phyloP scores from a whole-genome alignment of 2,329 filamentous ascomycete species.

The Cladosporium cucumerinum region DNA sequence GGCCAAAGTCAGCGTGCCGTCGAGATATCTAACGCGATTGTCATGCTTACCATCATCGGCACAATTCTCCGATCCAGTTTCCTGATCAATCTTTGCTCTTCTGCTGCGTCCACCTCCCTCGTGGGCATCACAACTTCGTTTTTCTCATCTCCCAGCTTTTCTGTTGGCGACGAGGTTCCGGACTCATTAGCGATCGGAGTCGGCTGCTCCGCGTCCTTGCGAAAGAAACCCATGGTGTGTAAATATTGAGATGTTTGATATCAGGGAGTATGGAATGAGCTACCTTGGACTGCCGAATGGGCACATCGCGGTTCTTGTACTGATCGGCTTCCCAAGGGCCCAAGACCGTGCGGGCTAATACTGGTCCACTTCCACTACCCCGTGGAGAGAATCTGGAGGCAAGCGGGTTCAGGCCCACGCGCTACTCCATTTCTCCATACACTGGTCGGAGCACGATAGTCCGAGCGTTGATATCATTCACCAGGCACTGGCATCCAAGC shows the following conservation, averaged over 20 bases:
- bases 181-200: background rate
- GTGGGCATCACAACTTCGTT: background rate
- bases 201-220: conserved; percentile 1
- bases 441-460: conserved; percentile 1
- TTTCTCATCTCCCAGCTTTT: conserved; percentile 3
- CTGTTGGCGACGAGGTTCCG: background rate
- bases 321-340: background rate
- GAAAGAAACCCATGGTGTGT: conserved; percentile 1
- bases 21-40: background rate
- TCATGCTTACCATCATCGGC: conserved; percentile 8
- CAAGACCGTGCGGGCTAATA: conserved; percentile 1
- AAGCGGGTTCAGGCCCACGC: background rate
- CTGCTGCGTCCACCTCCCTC: background rate
- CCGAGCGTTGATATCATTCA: background rate
- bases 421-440: background rate
- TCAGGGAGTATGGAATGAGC: background rate
- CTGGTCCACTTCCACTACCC: conserved; percentile 6
- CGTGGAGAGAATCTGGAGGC: conserved; percentile 9
- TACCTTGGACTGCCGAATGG: background rate
- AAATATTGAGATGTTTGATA: background rate
- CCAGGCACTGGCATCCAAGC: background rate
- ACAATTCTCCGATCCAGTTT: conserved; percentile 11
- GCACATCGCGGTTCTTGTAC: background rate
- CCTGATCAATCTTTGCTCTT: conserved; percentile 9
- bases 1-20: background rate